phyloP scores from a whole-genome alignment of 805 yeast genomes.

The Monosporozyma siamensis region DNA sequence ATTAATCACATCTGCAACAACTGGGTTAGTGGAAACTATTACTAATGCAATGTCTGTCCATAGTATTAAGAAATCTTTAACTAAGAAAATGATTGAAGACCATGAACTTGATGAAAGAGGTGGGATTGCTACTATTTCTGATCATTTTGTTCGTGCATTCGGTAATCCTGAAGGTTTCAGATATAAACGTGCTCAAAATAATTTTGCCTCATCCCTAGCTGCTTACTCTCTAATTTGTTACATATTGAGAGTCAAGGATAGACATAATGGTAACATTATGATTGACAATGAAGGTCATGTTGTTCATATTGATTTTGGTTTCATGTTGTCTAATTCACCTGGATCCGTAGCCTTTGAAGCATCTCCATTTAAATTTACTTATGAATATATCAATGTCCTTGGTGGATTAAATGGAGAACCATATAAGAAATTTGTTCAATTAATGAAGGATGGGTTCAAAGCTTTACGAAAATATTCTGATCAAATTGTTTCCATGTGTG shows the following conservation, averaged over 20 bases:
- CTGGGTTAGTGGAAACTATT: slow-evolving; percentile 93
- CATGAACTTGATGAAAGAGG: slow-evolving; percentile 54
- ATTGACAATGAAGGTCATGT: slow-evolving; percentile 92
- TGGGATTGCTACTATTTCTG: slow-evolving; percentile 64
- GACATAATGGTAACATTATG: slow-evolving; percentile 98
- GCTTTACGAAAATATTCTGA: slow-evolving; percentile 66
- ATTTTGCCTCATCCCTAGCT: slow-evolving; percentile 80
- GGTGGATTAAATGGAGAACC: slow-evolving; percentile 66
- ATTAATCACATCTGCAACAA: slow-evolving; percentile 76
- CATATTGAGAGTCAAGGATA: slow-evolving; percentile 83
- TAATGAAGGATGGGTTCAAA: slow-evolving; percentile 66
- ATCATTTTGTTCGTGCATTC: slow-evolving; percentile 69
- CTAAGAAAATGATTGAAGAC: slow-evolving; percentile 56
- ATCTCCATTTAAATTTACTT: slow-evolving; percentile 89
- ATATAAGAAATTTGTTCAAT: slow-evolving; percentile 48
- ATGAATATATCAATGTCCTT: slow-evolving; percentile 78
- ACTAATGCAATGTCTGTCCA: slow-evolving; percentile 91
- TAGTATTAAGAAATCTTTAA: slow-evolving; percentile 85
- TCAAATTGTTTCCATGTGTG: slow-evolving; percentile 73
- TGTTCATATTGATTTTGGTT: slow-evolving; percentile 92
- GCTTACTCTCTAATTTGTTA: slow-evolving; percentile 88
- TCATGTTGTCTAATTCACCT: slow-evolving; percentile 84
- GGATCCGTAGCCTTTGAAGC: slow-evolving; percentile 97
- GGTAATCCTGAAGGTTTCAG: slow-evolving; percentile 50
- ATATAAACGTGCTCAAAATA: slow-evolving; percentile 69